These are phyloP conservation scores for Eimeria maxima DNA, from an alignment of 169 alveolate genomes.

Conservation along the genomic window DNA sequence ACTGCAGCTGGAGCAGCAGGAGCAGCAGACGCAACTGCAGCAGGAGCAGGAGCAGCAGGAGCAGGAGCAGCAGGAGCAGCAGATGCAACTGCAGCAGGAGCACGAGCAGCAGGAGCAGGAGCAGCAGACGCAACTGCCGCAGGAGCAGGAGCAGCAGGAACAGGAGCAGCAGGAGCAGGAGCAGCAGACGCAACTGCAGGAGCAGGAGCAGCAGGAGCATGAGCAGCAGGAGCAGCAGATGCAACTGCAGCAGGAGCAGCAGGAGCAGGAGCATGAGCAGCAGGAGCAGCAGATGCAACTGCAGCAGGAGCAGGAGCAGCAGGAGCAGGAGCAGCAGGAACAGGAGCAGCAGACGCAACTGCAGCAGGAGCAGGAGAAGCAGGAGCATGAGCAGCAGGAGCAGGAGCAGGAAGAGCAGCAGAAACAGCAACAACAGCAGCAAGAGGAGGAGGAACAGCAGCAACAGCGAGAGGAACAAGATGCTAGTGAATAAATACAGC, in stretches of 20 bases:
- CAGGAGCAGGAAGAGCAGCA: too few species aligned
- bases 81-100: neutral
- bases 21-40: too few species aligned
- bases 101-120: neutral
- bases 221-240: neutral
- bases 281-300: neutral
- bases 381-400: too few species aligned
- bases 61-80: too few species aligned
- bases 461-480: neutral
- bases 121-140: neutral
- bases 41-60: too few species aligned
- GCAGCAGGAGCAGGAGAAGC: too few species aligned
- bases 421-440: too few species aligned
- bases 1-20: too few species aligned
- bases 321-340: too few species aligned
- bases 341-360: too few species aligned
- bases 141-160: constrained; percentile 11
- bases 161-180: neutral
- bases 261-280: neutral
- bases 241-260: neutral
- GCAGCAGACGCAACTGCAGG: neutral
- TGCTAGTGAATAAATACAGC: too few species aligned
- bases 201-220: constrained; percentile 7
- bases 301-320: too few species aligned
- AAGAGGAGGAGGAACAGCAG: neutral